Evolutionary conservation across 768 basidiomycete genomes (phyloP), one percentile per base, ranked within the genome.

Genomic region (Chiua virens): DNA sequence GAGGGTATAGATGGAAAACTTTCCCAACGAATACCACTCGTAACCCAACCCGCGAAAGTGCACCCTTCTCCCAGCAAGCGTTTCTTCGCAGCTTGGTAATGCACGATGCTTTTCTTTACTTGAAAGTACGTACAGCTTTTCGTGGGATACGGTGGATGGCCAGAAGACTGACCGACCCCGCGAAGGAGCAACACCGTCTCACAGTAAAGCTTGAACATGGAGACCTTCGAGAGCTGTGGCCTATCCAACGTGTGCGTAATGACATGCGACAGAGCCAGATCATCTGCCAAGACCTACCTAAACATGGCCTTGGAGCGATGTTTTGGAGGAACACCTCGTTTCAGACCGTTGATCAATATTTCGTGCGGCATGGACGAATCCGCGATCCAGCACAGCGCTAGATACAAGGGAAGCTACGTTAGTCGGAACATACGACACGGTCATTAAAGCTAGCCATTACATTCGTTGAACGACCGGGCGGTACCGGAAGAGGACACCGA

Each of bases 301-400:
- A 79, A 83, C 65, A 85, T 85, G 8, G 77, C 69, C 28, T 77
- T 77, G 54, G 79, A 73, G 22, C 86, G 76, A 59, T 89, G 81
- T 62, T 88, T 91, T 0, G 85, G 80, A 11, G 87, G 73, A 2
- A 88, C 82, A 2, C 91, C 91, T 40, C 91, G 83, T 59, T 80
- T 85, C n/a, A 85, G 71, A 3, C 92, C 91, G 54, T 89, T 89
- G 56, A 89, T 88, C 41, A 92, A 61, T 20, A 90, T 76, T 62
- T 95, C 89, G 25, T 70, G 64, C 6, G 71, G 53, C n/a, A 59
- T 55, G 2, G 60, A 47, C 0, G 76, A 72, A 42, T 82, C 82
- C 14, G 83, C 78, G 3, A 81, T 70, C 85, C 85, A 94, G 48
- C 81, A 88, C 10, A 92, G 66, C 0, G 88, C 90, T 91, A 62